These are phyloP conservation scores for Stemphylium vesicarium DNA, from an alignment of 2,329 filamentous ascomycete species.

Conservation along the genomic window DNA sequence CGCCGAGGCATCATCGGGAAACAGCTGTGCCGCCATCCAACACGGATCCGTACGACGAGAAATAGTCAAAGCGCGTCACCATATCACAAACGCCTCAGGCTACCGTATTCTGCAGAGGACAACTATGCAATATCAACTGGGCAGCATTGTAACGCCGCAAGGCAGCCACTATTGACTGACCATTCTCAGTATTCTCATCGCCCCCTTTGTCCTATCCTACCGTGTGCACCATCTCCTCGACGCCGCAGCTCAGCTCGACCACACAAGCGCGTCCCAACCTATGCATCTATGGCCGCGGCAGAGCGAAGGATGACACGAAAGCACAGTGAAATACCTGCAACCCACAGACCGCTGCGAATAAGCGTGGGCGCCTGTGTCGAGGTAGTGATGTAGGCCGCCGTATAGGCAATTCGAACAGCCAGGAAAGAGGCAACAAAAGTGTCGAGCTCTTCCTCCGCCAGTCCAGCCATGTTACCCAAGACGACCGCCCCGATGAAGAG, in stretches of 20 bases:
- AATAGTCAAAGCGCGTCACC: background rate
- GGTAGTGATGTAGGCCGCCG: constrained; percentile 45
- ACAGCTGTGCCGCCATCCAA: too few species aligned
- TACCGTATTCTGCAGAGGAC: background rate
- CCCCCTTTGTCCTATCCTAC: background rate
- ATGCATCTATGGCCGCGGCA: constrained; percentile 27
- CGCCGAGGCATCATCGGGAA: too few species aligned
- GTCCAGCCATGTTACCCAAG: constrained; percentile 51
- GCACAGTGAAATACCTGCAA: constrained; percentile 27
- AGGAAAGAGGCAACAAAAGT: constrained; percentile 48
- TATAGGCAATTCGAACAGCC: constrained; percentile 47
- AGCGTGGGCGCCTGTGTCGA: constrained; percentile 29
- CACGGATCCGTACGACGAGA: background rate
- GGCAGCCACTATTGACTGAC: background rate
- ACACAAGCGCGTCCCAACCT: background rate
- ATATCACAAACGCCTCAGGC: constrained; percentile 1
- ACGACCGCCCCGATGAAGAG: constrained; percentile 54
- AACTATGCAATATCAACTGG: constrained; percentile 2
- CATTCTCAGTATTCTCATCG: background rate
- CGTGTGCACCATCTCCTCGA: background rate
- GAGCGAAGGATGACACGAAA: constrained; percentile 28
- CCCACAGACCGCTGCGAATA: constrained; percentile 30
- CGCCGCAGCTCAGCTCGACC: background rate
- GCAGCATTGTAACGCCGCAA: background rate
- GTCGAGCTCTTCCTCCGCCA: constrained; percentile 43